Base-by-base conservation (phyloP, 2,329 filamentous ascomycete species). In the Neonectria hederae region DNA sequence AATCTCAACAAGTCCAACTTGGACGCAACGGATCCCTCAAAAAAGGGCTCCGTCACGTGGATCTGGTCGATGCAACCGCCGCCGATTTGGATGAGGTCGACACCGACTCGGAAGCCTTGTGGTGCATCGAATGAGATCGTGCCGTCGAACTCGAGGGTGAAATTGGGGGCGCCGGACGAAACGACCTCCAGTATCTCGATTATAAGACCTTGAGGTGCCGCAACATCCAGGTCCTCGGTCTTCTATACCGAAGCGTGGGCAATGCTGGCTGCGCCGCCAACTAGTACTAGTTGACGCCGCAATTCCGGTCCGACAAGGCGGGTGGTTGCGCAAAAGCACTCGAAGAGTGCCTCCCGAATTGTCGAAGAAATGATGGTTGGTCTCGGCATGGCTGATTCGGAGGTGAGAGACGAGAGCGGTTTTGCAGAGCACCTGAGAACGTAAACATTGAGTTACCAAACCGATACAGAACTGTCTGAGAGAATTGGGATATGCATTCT, bases 191-290 rank as follows among this genome's bases (percentile, higher is more conserved):
- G 45, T 21, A 64, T 45, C 26, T 51, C 26, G 11, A 51, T 43
- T 14, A 64, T 24, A 5, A 40, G 40, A 5, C 43, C 56, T 26
- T 30, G 32, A 38, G 62, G 62, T 14, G 49, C 62, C 22, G 62
- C 62, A 59, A 64, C 51, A 51, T 64, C 62, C 49, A 64, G 51
- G 32, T 64, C 62, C 21, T 64, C 62, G 46, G 62, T 54, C 14
- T 59, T 26, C 57, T 62, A 62, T 38, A n/a, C 32, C 13, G 52
- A 62, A 17, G 52, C 26, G 59, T 62, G 43, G 52, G 52, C 59
- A 51, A 56, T 56, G 59, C 59, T 56, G 26, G 59, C 59, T 22
- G 59, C 59, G 24, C 59, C 53, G 19, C 59, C 59, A 62, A 62
- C 59, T 19, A 62, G 59, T n/a, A 62, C 28, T 7, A 62, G 52